A percentile compares a stretch with the other conserved stretches of the same genome.
Conservation (phyloP, 2,329 filamentous ascomycete species). For the Fusarium sp. region DNA sequence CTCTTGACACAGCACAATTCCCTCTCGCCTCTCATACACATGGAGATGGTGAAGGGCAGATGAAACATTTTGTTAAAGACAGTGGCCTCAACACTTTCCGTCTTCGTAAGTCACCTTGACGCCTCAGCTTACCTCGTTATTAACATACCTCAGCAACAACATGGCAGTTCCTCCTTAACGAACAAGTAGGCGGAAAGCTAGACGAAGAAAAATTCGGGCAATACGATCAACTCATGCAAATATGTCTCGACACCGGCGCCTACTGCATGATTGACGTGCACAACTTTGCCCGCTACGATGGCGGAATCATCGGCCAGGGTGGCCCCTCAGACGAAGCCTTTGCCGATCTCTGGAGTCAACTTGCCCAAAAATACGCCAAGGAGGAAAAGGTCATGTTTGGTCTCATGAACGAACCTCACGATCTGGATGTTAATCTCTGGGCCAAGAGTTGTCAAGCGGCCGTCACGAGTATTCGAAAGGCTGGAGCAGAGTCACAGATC, state of each 20-base stretch:
- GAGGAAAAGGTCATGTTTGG: slow-evolving; percentile 68
- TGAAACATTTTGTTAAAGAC: slow-evolving; percentile 67
- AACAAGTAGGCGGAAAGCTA: slow-evolving; percentile 62
- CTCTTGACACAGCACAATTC: slow-evolving; percentile 49
- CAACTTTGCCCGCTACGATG: slow-evolving; percentile 72
- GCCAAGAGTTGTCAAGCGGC: slow-evolving; percentile 70
- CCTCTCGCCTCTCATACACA: slow-evolving; percentile 49
- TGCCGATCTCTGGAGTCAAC: slow-evolving; percentile 66
- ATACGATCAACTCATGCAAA: slow-evolving; percentile 68
- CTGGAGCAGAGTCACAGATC: slow-evolving; percentile 73
- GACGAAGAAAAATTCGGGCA: slow-evolving; percentile 60
- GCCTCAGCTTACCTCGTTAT: not conserved
- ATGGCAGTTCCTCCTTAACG: slow-evolving; percentile 71
- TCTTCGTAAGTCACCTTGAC: slow-evolving; percentile 53
- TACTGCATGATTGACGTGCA: slow-evolving; percentile 71
- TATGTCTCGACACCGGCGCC: slow-evolving; percentile 67
- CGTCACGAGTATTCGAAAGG: slow-evolving; percentile 73
- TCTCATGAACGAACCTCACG: slow-evolving; percentile 78
- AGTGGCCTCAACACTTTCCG: slow-evolving; percentile 67
- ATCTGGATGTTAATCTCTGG: slow-evolving; percentile 68
- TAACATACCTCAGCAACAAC: slow-evolving; percentile 46
- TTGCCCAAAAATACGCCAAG: slow-evolving; percentile 70
- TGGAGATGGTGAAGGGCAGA: slow-evolving; percentile 61
- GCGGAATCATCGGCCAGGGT: slow-evolving; percentile 73
- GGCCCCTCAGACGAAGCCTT: slow-evolving; percentile 71